Conservation (phyloP, 306 rosid genomes). For the Lathyrus tuberosus region DNA sequence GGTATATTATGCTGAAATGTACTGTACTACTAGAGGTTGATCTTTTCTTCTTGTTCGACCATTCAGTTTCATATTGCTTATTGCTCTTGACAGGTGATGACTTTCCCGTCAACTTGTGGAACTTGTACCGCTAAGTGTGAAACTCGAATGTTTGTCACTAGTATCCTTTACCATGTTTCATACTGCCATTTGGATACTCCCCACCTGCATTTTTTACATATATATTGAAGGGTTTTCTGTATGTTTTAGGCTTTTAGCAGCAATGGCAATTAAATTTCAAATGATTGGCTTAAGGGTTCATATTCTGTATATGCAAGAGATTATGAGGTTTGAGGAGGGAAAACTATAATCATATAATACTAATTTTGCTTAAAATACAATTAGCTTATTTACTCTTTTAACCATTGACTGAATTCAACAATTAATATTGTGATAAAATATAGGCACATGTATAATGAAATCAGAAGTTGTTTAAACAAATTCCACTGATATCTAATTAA, state of each 20-base stretch:
- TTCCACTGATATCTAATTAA: background rate
- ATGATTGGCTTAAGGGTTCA: constrained; percentile 26
- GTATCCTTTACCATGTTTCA: constrained; percentile 60
- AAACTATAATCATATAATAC: constrained; percentile 14
- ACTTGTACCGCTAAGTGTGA: constrained; percentile 69
- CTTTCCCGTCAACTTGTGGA: constrained; percentile 97
- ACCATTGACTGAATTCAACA: background rate
- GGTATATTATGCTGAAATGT: constrained; percentile 48
- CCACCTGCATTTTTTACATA: constrained; percentile 16
- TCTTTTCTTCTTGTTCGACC: constrained; percentile 17
- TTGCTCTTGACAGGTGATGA: constrained; percentile 79
- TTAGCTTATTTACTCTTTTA: background rate
- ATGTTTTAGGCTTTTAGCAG: constrained; percentile 14
- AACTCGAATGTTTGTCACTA: constrained; percentile 94
- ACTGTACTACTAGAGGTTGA: background rate
- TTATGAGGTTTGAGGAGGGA: constrained; percentile 4
- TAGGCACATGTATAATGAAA: background rate
- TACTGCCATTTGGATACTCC: constrained; percentile 25
- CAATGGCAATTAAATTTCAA: constrained; percentile 19
- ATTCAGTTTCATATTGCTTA: constrained; percentile 16
- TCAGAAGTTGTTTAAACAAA: background rate
- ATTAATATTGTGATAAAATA: constrained; percentile 2
- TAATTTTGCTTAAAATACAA: constrained; percentile 1
- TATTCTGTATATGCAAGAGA: constrained; percentile 23
- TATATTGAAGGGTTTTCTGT: background rate